Base-by-base conservation (phyloP, 768 basidiomycete species). In the Gelatoporia subvermispora region DNA sequence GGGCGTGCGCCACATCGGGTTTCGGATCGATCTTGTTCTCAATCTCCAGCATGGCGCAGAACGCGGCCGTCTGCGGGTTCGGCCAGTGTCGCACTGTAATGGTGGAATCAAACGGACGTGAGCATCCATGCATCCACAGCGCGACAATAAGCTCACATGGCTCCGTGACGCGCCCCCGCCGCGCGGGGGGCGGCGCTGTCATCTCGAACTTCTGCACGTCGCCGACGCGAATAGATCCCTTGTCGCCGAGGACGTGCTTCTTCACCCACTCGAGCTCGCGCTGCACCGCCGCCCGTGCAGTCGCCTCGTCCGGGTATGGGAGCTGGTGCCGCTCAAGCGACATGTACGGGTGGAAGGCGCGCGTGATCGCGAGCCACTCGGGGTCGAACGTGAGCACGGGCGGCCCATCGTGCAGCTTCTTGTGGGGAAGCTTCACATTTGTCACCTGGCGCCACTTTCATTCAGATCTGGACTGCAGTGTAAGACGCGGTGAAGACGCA, bases 321-420 rank as follows among this genome's bases (percentile, higher is more conserved):
- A 63, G 63, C 52, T 86, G 86, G 0, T 59, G 56, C 7, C 60
- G 70, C 3, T 62, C 56, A 4, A 75, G 74, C 2, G 87, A 84
- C 52, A 97, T 76, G 68, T 77, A 86, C 0, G 85, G 83, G 51
- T 92, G 80, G 55, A 94, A 87, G 0, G 91, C 92, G 7, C 89
- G 85, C 4, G 82, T 83, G 59, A 99, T 92, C 0, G 93, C 93
- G 41, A 98, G 81, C 96, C 96, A 99, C 62, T 92, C 83, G 0
- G 85, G 84, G 59, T 97, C 93, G 65, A 79, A 96, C 13, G 77
- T 74, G 17, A 97, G 59, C 0, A 50, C 53, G 4, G 77, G 75
- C 8, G 52, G 28, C 28, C 28, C 28, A 31, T 31, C 13, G 28
- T 5, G n/a, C n/a, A n/a, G 13, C 28, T 31, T 31, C 28, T 31